Conservation (phyloP, 1,139 yeast species). For the Taphrina populina region DNA sequence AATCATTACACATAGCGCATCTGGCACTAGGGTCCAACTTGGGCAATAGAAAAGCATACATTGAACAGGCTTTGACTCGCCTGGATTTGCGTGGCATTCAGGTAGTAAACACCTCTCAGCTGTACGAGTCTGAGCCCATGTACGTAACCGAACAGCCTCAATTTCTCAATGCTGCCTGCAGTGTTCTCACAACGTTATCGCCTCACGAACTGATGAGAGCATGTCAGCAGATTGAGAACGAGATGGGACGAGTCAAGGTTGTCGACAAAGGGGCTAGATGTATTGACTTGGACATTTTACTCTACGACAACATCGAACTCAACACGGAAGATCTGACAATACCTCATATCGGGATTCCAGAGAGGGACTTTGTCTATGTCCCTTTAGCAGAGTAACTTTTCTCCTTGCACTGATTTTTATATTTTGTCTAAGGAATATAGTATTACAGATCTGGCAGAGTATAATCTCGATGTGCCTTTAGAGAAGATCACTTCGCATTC, state of each 20-base stretch:
- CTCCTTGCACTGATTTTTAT: neutral
- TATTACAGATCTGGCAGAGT: conserved; percentile 18
- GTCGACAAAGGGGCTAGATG: conserved; percentile 89
- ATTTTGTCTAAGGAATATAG: neutral
- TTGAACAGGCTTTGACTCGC: conserved; percentile 57
- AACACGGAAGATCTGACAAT: conserved; percentile 56
- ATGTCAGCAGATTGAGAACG: conserved; percentile 72
- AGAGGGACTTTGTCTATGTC: conserved; percentile 81
- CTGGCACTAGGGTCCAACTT: conserved; percentile 88
- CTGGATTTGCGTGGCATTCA: conserved; percentile 51
- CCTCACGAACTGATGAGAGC: conserved; percentile 65
- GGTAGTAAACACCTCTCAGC: conserved; percentile 65
- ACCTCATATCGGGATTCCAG: conserved; percentile 87
- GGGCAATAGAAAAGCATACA: conserved; percentile 68
- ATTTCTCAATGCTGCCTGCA: conserved; percentile 64
- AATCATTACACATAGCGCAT: conserved; percentile 49
- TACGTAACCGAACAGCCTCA: conserved; percentile 75
- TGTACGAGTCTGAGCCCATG: conserved; percentile 92
- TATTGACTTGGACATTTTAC: conserved; percentile 81
- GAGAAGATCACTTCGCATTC: conserved; percentile 1
- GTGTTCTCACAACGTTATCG: conserved; percentile 55
- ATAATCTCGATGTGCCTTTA: conserved; percentile 2
- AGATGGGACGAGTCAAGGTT: conserved; percentile 67
- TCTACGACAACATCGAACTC: conserved; percentile 60
- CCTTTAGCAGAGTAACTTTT: conserved; percentile 69